Evolutionary conservation across 352 stramenopile genomes (phyloP), one percentile per base, ranked within the genome.

Genomic region (Stephanocyclus meneghinianus): DNA sequence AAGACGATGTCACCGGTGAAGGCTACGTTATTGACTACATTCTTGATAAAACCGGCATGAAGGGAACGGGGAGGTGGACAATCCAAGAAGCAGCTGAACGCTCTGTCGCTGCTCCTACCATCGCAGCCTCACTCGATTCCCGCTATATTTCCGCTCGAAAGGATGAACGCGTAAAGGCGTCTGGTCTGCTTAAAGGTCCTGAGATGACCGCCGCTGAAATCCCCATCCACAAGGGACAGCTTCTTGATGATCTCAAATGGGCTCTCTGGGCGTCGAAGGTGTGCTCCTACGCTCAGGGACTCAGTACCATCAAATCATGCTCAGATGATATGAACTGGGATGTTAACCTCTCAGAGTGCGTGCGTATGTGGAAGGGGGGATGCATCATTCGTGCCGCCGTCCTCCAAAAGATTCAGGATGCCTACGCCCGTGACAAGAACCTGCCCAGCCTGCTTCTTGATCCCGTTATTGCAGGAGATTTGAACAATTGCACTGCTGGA

Each of bases 341-440:
- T 82, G 93, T 99, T 10, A 90, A 99, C 90, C 84, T 99, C 10
- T 92, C 92, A 66, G 95, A 99, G 82, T 99, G 97, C 87, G 96
- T 96, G 18, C 93, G 95, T 71, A 99, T 99, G 94, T 99, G 97
- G 97, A 98, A 98, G 86, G 97, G 97, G 71, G 97, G 97, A 55
- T 99, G 97, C 92, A 99, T 99, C 87, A 99, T 99, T 81, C 96
- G 97, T 69, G 97, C 97, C 26, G 92, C 91, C 45, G 96, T 99
- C 76, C 90, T 99, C 30, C 95, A 98, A 90, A 95, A 97, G 85
- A 99, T 99, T 89, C 97, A 97, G 84, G 84, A 90, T 60, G 97
- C 97, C 21, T 97, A 98, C 85, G 70, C 84, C 55, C 94, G 94
- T 72, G 93, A 99, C 87, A 66, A 92, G n/a, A 86, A 92, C 32